Evolutionary conservation across 805 yeast species (phyloP).

Genomic region (Hanseniaspora vineae): DNA sequence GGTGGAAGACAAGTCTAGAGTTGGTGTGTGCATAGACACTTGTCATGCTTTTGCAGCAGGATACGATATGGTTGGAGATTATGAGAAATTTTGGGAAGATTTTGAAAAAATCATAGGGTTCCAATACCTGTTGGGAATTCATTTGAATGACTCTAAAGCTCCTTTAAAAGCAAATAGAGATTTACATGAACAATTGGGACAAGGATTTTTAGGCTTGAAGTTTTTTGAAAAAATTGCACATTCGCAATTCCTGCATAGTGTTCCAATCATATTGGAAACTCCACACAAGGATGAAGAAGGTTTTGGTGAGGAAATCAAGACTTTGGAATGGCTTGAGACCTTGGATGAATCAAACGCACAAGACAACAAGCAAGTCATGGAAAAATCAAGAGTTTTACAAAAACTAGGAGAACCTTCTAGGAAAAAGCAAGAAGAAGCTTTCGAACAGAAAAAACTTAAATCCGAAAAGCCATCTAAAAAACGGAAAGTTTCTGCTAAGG

Average conservation of each 20-base stretch:
- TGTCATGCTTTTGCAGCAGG: constrained; percentile 97
- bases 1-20: constrained; percentile 68
- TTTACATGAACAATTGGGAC: constrained; percentile 79
- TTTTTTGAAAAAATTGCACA: constrained; percentile 70
- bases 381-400: constrained; percentile 36
- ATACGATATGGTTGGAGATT: constrained; percentile 60
- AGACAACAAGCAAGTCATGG: constrained; percentile 41
- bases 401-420: constrained; percentile 57
- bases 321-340: constrained; percentile 62
- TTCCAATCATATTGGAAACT: constrained; percentile 82
- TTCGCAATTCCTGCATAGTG: constrained; percentile 39
- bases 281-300: constrained; percentile 60
- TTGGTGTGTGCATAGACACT: constrained; percentile 95
- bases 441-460: constrained; percentile 36
- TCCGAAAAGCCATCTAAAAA: constrained; percentile 14
- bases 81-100: constrained; percentile 56
- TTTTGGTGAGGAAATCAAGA: constrained; percentile 72
- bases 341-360: constrained; percentile 23
- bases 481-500: constrained; percentile 1
- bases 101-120: constrained; percentile 68
- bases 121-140: constrained; percentile 66
- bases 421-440: constrained; percentile 52
- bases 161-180: constrained; percentile 86
- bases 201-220: constrained; percentile 82
- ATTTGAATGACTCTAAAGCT: constrained; percentile 89